Evolutionary conservation across 176 grass and related monocot genomes (phyloP).

Genomic region (Cenchrus fungigraminus): DNA sequence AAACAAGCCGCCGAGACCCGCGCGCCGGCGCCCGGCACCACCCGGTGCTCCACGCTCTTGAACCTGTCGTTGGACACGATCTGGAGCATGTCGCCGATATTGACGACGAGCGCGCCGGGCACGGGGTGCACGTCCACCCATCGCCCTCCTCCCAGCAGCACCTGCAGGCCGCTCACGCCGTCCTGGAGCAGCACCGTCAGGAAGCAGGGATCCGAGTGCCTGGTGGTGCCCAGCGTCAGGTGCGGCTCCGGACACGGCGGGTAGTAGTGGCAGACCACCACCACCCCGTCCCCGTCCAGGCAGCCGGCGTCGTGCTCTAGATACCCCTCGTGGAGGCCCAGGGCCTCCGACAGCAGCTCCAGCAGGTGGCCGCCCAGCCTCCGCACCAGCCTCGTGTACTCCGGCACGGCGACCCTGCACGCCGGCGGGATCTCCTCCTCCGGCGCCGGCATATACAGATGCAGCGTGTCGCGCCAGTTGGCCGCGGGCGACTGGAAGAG

Average conservation of each 20-base stretch:
- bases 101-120: slow-evolving; percentile 54
- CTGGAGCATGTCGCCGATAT: slow-evolving; percentile 67
- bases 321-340: slow-evolving; percentile 27
- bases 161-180: slow-evolving; percentile 58
- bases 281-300: neutral
- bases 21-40: slow-evolving; percentile 26
- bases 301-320: slow-evolving; percentile 43
- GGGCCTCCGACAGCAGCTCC: slow-evolving; percentile 55
- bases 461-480: slow-evolving; percentile 62
- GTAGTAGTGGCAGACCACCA: slow-evolving; percentile 53
- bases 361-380: slow-evolving; percentile 37
- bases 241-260: slow-evolving; percentile 65
- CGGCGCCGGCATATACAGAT: slow-evolving; percentile 11
- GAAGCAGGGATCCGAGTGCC: slow-evolving; percentile 56
- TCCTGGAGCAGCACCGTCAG: slow-evolving; percentile 66
- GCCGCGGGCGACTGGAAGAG: slow-evolving; percentile 50
- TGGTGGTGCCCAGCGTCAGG: slow-evolving; percentile 37
- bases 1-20: slow-evolving; percentile 59
- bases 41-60: slow-evolving; percentile 66
- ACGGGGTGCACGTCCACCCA: slow-evolving; percentile 58
- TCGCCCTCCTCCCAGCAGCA: neutral
- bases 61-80: slow-evolving; percentile 59
- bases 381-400: slow-evolving; percentile 28
- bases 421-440: slow-evolving; percentile 38
- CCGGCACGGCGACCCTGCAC: slow-evolving; percentile 26